These are phyloP conservation scores for Gentiana macrophylla DNA, from an alignment of 257 asterid genomes.

Conservation along the genomic window DNA sequence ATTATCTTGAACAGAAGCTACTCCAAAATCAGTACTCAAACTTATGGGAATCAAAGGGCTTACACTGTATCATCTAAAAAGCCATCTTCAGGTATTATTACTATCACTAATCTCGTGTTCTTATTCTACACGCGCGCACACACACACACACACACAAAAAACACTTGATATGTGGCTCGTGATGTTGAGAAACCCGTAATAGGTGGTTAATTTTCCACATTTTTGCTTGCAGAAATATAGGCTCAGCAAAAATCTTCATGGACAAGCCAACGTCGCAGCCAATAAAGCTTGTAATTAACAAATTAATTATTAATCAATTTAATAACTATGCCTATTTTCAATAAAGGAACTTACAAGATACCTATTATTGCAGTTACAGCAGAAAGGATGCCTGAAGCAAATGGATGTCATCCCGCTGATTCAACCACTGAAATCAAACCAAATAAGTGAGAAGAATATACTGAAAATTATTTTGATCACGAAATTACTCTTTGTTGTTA, in stretches of 20 bases:
- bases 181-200: neutral
- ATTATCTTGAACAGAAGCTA: conserved; percentile 63
- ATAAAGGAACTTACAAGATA: conserved; percentile 13
- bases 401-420: conserved; percentile 36
- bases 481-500: neutral
- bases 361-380: conserved; percentile 36
- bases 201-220: conserved; percentile 11
- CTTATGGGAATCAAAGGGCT: conserved; percentile 93
- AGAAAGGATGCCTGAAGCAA: conserved; percentile 44
- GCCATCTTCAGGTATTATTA: conserved; percentile 83
- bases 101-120: conserved; percentile 1
- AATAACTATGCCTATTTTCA: conserved; percentile 1
- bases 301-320: conserved; percentile 8
- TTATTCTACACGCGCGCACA: neutral
- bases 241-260: conserved; percentile 73
- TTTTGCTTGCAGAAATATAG: conserved; percentile 67
- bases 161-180: neutral
- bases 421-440: conserved; percentile 40
- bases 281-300: conserved; percentile 54
- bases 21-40: conserved; percentile 94
- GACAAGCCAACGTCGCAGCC: conserved; percentile 61
- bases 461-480: conserved; percentile 2
- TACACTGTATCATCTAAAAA: conserved; percentile 85
- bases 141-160: no score
- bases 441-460: conserved; percentile 37